A percentile compares a stretch with the other conserved stretches of the same genome.
Conservation (phyloP, 192 early-diverging fungal species). For the Podila horticola region DNA sequence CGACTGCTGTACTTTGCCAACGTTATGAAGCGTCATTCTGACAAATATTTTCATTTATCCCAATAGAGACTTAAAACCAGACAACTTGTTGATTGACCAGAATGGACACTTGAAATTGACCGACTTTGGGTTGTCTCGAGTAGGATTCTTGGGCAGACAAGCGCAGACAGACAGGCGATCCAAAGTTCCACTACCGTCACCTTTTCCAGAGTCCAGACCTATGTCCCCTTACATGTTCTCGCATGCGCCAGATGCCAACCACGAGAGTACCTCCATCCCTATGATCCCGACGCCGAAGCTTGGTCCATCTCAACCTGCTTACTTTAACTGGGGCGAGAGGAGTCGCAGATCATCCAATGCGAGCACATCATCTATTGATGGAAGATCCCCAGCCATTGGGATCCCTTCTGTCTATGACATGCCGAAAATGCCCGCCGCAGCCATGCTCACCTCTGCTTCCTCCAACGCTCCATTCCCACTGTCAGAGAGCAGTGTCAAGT, state of each 20-base stretch:
- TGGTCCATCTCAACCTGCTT: conserved; percentile 35
- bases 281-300: conserved; percentile 50
- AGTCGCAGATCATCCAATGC: conserved; percentile 59
- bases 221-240: conserved; percentile 46
- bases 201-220: conserved; percentile 42
- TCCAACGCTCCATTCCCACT: conserved; percentile 46
- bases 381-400: conserved; percentile 28
- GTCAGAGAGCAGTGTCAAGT: conserved; percentile 49
- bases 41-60: conserved; percentile 23
- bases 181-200: conserved; percentile 23
- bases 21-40: conserved; percentile 14
- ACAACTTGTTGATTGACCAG: conserved; percentile 87
- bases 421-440: conserved; percentile 42
- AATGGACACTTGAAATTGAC: conserved; percentile 89
- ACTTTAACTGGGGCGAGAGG: conserved; percentile 54
- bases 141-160: conserved; percentile 85
- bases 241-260: conserved; percentile 25
- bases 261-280: conserved; percentile 24
- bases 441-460: conserved; percentile 25
- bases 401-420: conserved; percentile 24
- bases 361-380: conserved; percentile 52
- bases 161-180: conserved; percentile 61
- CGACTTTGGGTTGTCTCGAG: conserved; percentile 87
- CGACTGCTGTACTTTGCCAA: too few species aligned
- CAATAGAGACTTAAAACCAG: conserved; percentile 85